Conservation (phyloP, 2,329 filamentous ascomycete species). For the Cercospora brassicicola region DNA sequence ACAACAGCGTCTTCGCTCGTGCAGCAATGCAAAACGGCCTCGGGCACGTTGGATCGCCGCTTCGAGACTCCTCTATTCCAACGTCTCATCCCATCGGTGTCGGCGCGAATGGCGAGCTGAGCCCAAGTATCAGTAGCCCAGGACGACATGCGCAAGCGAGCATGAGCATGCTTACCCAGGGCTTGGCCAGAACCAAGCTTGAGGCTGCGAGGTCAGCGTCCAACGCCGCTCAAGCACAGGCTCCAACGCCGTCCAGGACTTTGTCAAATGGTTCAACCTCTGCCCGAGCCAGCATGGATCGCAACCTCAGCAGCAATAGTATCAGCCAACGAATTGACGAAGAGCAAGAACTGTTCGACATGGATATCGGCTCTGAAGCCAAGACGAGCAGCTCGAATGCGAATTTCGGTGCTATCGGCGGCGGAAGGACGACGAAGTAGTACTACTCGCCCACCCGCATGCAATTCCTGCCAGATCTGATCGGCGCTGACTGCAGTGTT, state of each 20-base stretch:
- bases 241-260: slow-evolving; percentile 19
- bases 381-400: slow-evolving; percentile 13
- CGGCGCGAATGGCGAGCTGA: slow-evolving; percentile 34
- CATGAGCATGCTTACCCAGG: slow-evolving; percentile 63
- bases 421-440: slow-evolving; percentile 24
- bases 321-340: slow-evolving; percentile 30
- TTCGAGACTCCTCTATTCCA: slow-evolving; percentile 54
- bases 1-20: slow-evolving; percentile 55
- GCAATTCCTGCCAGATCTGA: background rate
- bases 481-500: background rate
- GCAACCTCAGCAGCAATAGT: slow-evolving; percentile 27
- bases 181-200: slow-evolving; percentile 42
- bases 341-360: slow-evolving; percentile 30
- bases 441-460: background rate
- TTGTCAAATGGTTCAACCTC: slow-evolving; percentile 25
- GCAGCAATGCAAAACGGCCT: slow-evolving; percentile 41
- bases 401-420: slow-evolving; percentile 26
- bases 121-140: slow-evolving; percentile 54
- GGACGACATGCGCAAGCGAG: slow-evolving; percentile 56
- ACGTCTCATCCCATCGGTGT: slow-evolving; percentile 23
- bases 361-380: slow-evolving; percentile 26
- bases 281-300: slow-evolving; percentile 26
- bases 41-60: slow-evolving; percentile 64
- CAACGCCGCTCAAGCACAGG: background rate
- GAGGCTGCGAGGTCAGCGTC: slow-evolving; percentile 35